phyloP scores from a whole-genome alignment of 2,329 filamentous ascomycete genomes.

The Penicillium sp. region DNA sequence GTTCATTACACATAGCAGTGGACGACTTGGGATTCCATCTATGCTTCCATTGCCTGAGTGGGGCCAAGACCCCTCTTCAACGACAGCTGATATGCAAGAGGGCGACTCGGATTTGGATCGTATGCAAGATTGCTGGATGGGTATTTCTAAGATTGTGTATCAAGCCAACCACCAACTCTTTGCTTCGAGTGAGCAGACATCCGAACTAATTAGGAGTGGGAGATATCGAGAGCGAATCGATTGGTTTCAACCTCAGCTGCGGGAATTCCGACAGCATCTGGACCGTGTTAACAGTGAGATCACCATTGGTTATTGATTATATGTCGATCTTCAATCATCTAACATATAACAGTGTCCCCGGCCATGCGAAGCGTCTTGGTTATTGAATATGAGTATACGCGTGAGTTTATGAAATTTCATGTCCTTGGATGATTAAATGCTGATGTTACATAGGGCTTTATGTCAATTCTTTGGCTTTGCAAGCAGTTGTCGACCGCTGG shows the following conservation, averaged over 20 bases:
- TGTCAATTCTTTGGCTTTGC: slow-evolving; percentile 88
- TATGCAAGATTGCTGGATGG: slow-evolving; percentile 84
- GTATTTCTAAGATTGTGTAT: slow-evolving; percentile 91
- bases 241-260: slow-evolving; percentile 77
- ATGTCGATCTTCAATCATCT: slow-evolving; percentile 19
- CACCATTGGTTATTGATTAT: neutral
- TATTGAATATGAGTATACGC: slow-evolving; percentile 94
- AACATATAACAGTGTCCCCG: slow-evolving; percentile 52
- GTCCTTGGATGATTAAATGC: neutral
- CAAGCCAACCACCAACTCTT: slow-evolving; percentile 88
- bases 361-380: slow-evolving; percentile 75
- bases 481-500: slow-evolving; percentile 92
- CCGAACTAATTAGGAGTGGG: slow-evolving; percentile 83
- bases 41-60: slow-evolving; percentile 72
- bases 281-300: slow-evolving; percentile 68
- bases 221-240: slow-evolving; percentile 81
- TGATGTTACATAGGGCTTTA: slow-evolving; percentile 61
- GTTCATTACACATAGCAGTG: slow-evolving; percentile 92
- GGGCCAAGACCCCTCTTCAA: slow-evolving; percentile 44
- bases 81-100: slow-evolving; percentile 31
- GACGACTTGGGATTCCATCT: slow-evolving; percentile 86
- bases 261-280: slow-evolving; percentile 80
- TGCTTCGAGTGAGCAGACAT: slow-evolving; percentile 82
- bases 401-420: slow-evolving; percentile 51
- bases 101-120: slow-evolving; percentile 54